Conservation (phyloP, 129 eudicot species). For the Mikania micrantha region DNA sequence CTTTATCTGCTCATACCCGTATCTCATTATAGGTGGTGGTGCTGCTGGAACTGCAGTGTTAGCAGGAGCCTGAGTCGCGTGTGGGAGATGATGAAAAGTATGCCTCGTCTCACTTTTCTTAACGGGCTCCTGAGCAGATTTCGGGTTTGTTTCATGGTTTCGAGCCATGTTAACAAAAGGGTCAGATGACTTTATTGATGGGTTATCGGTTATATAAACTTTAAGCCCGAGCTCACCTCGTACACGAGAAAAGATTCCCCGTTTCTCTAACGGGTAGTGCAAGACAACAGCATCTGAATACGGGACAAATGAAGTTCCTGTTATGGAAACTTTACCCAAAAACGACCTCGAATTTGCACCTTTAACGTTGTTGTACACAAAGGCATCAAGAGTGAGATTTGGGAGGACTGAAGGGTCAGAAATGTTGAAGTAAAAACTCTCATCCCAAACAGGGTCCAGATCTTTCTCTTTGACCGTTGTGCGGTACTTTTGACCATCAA, state of each 20-base stretch:
- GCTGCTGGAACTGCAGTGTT: slow-evolving; percentile 25
- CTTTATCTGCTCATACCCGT: slow-evolving; percentile 49
- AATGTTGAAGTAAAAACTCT: slow-evolving; percentile 88
- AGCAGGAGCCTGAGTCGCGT: slow-evolving; percentile 40
- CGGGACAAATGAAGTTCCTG: slow-evolving; percentile 89
- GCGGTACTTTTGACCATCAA: slow-evolving; percentile 74
- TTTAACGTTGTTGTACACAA: slow-evolving; percentile 57
- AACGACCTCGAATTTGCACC: slow-evolving; percentile 57
- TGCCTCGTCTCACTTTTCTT: slow-evolving; percentile 56
- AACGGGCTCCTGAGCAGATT: slow-evolving; percentile 23
- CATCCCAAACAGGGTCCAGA: slow-evolving; percentile 90
- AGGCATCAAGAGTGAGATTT: slow-evolving; percentile 65
- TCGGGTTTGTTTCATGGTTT: slow-evolving; percentile 26
- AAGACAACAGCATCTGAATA: slow-evolving; percentile 83
- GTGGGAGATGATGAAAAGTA: slow-evolving; percentile 79
- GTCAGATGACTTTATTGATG: slow-evolving; percentile 65
- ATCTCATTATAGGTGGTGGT: slow-evolving; percentile 33
- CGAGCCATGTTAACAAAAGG: slow-evolving; percentile 36
- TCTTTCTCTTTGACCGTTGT: slow-evolving; percentile 89
- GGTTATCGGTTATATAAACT: slow-evolving; percentile 81
- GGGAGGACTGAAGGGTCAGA: slow-evolving; percentile 79
- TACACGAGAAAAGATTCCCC: slow-evolving; percentile 87
- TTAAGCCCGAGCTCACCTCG: slow-evolving; percentile 92
- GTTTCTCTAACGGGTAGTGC: slow-evolving; percentile 84
- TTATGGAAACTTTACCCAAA: slow-evolving; percentile 77